phyloP scores from a whole-genome alignment of 345 rosid genomes.

The Camelina hispida region DNA sequence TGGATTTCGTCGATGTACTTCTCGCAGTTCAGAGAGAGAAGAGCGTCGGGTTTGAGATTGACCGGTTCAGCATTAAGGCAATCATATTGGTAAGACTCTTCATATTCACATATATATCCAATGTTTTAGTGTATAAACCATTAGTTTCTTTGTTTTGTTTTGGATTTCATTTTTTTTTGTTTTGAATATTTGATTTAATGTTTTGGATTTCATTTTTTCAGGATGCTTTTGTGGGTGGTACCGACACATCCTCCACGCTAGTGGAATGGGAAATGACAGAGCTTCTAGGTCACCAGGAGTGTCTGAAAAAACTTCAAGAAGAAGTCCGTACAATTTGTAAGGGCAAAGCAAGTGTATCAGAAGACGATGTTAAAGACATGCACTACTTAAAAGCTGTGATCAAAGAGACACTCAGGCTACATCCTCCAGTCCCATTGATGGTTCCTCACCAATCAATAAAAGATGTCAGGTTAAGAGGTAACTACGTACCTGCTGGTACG shows the following conservation, averaged over 20 bases:
- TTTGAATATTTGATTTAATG: too few relatives aligned
- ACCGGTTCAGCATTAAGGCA: constrained; percentile 47
- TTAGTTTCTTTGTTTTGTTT: neutral
- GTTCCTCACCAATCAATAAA: constrained; percentile 42
- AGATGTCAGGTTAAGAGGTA: constrained; percentile 40
- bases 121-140: neutral
- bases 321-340: constrained; percentile 38
- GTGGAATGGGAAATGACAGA: constrained; percentile 59
- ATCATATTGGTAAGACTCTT: constrained; percentile 49
- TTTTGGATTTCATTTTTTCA: neutral
- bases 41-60: constrained; percentile 38
- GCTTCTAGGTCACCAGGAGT: constrained; percentile 46
- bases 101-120: neutral
- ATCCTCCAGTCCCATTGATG: constrained; percentile 53
- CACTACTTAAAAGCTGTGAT: constrained; percentile 48
- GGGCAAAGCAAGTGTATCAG: constrained; percentile 23
- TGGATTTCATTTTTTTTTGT: too few relatives aligned
- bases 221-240: constrained; percentile 56
- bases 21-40: constrained; percentile 46
- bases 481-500: constrained; percentile 41
- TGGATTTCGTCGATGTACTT: constrained; percentile 40
- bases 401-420: constrained; percentile 51
- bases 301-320: constrained; percentile 42
- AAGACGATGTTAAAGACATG: constrained; percentile 43
- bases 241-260: constrained; percentile 45